Evolutionary conservation across 2,329 filamentous ascomycete genomes (phyloP).

Genomic region (Apiospora sp.): DNA sequence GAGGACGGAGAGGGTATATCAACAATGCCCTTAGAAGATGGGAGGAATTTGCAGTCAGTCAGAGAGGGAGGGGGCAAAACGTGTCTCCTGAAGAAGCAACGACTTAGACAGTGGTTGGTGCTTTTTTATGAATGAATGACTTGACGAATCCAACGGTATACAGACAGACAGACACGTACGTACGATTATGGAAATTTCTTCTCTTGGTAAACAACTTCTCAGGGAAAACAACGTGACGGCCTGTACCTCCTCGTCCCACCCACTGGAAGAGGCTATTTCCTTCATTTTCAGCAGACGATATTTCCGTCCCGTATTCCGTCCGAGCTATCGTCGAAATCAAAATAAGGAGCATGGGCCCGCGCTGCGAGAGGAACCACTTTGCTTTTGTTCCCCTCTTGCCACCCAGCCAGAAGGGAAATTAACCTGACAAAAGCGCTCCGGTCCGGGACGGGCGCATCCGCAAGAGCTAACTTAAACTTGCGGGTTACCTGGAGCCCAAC

Average conservation of each 20-base stretch:
- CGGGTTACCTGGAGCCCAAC: background rate
- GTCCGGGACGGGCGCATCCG: conserved; percentile 1
- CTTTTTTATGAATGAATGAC: conserved; percentile 38
- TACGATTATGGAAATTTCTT: conserved; percentile 11
- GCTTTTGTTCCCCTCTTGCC: background rate
- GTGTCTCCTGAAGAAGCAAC: conserved; percentile 14
- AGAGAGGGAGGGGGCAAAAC: background rate
- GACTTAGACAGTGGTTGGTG: conserved; percentile 38
- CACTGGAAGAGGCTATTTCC: background rate
- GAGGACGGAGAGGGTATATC: background rate
- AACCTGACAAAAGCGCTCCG: background rate
- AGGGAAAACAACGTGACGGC: background rate
- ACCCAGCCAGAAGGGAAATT: background rate
- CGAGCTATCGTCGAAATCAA: background rate
- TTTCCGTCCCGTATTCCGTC: background rate
- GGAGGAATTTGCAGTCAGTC: background rate
- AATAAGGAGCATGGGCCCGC: background rate
- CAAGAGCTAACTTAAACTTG: background rate
- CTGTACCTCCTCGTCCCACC: background rate
- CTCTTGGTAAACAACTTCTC: background rate
- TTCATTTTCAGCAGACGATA: background rate
- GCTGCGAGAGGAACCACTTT: background rate
- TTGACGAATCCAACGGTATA: conserved; percentile 40
- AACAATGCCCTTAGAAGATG: background rate
- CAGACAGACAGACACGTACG: conserved; percentile 17